Evolutionary conservation across 768 basidiomycete genomes (phyloP).

Genomic region (Tricholoma saponaceum): DNA sequence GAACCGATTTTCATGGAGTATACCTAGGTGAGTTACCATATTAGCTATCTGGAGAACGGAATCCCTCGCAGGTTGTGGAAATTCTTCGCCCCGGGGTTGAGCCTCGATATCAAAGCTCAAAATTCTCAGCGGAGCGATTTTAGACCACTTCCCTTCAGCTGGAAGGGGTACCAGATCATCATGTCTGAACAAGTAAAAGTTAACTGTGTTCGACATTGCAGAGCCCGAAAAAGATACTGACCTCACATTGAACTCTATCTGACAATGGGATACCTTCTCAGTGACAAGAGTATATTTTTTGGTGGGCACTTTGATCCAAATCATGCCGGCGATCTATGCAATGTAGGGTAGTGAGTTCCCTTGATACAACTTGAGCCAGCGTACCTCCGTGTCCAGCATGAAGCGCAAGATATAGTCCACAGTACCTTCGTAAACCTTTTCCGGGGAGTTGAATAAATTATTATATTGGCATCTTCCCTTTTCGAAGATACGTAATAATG

Average conservation of each 20-base stretch:
- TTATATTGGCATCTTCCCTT: neutral
- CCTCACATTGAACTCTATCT: constrained; percentile 5
- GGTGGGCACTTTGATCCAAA: constrained; percentile 9
- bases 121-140: constrained; percentile 5
- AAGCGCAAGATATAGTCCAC: neutral
- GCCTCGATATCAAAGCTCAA: constrained; percentile 16
- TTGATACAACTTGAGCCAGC: neutral
- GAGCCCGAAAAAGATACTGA: neutral
- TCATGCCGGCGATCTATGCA: constrained; percentile 7
- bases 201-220: neutral
- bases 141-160: neutral
- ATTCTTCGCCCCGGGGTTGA: neutral
- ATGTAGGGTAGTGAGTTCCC: no score
- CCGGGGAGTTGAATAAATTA: neutral
- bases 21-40: constrained; percentile 12
- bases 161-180: constrained; percentile 5
- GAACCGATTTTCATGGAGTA: neutral
- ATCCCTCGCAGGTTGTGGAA: constrained; percentile 6
- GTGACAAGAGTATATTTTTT: neutral
- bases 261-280: constrained; percentile 4
- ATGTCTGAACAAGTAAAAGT: neutral
- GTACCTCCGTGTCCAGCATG: constrained; percentile 1
- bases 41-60: constrained; percentile 16
- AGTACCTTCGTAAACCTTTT: neutral
- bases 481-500: neutral